phyloP scores from a whole-genome alignment of 768 basidiomycete species.

The Gautieria morchelliformis region DNA sequence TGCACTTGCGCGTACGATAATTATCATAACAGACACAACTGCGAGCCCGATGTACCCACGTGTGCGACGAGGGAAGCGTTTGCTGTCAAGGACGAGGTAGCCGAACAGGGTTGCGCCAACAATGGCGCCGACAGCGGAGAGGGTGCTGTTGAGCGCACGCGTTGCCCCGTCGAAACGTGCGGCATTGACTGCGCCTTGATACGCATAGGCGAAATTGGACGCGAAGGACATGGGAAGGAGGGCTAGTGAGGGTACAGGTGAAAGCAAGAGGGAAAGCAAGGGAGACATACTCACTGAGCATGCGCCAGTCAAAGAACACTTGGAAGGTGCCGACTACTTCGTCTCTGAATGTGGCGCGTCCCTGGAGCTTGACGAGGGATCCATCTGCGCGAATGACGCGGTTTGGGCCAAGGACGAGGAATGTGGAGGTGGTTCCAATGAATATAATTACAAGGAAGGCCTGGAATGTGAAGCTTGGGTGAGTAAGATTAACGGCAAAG shows the following conservation, averaged over 20 bases:
- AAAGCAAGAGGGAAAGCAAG: not conserved
- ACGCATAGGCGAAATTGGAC: slow-evolving; percentile 36
- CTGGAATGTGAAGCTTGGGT: slow-evolving; percentile 9
- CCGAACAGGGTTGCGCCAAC: slow-evolving; percentile 33
- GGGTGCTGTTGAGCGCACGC: slow-evolving; percentile 30
- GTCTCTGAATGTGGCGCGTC: slow-evolving; percentile 16
- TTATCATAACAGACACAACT: slow-evolving; percentile 23
- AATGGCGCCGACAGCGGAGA: slow-evolving; percentile 32
- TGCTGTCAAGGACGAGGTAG: slow-evolving; percentile 28
- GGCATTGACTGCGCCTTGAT: slow-evolving; percentile 32
- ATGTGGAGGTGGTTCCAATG: slow-evolving; percentile 25
- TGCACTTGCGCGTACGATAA: slow-evolving; percentile 28
- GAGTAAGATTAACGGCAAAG: not conserved
- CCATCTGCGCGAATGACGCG: slow-evolving; percentile 30
- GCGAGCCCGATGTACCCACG: slow-evolving; percentile 29
- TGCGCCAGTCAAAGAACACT: slow-evolving; percentile 32
- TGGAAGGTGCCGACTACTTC: slow-evolving; percentile 16
- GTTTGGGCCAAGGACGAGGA: slow-evolving; percentile 29
- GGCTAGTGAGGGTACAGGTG: not conserved
- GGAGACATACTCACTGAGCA: slow-evolving; percentile 15
- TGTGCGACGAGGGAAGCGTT: slow-evolving; percentile 22
- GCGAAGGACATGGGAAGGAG: slow-evolving; percentile 35
- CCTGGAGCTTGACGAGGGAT: slow-evolving; percentile 28
- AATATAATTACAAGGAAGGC: slow-evolving; percentile 38
- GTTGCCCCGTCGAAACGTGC: slow-evolving; percentile 32